These are phyloP conservation scores for Cercospora canescens DNA, from an alignment of 2,329 filamentous ascomycete genomes.

Conservation along the genomic window DNA sequence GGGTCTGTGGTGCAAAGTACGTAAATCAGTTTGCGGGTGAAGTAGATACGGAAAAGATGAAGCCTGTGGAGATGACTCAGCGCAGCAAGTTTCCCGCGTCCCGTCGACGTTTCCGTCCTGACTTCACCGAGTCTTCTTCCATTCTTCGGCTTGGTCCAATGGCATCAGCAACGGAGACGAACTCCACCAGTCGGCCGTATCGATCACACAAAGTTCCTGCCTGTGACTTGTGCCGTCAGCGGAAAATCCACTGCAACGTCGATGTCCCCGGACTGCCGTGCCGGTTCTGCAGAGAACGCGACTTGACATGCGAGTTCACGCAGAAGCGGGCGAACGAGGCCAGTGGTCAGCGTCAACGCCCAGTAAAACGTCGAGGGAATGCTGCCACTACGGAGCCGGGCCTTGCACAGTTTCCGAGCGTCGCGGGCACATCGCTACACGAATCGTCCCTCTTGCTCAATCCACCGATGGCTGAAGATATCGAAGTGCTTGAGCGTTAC, in stretches of 20 bases:
- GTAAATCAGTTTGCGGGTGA: too few species aligned
- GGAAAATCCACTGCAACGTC: slow-evolving; percentile 45
- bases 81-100: too few species aligned
- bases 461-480: slow-evolving; percentile 43
- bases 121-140: too few species aligned
- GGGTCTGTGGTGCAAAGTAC: background rate
- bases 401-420: slow-evolving; percentile 29
- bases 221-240: slow-evolving; percentile 10
- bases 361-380: slow-evolving; percentile 14
- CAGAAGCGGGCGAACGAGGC: slow-evolving; percentile 12
- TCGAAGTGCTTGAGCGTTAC: slow-evolving; percentile 43
- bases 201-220: slow-evolving; percentile 32
- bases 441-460: slow-evolving; percentile 42
- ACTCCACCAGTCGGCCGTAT: slow-evolving; percentile 36
- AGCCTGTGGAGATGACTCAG: background rate
- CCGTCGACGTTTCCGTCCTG: too few species aligned
- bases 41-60: too few species aligned
- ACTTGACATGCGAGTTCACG: slow-evolving; percentile 39
- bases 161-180: background rate
- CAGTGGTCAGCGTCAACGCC: background rate
- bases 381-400: slow-evolving; percentile 4
- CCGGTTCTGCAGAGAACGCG: slow-evolving; percentile 41
- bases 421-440: slow-evolving; percentile 27
- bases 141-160: background rate
- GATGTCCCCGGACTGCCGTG: slow-evolving; percentile 42